Evolutionary conservation across 768 basidiomycete genomes (phyloP).

Genomic region (Russula sp.): DNA sequence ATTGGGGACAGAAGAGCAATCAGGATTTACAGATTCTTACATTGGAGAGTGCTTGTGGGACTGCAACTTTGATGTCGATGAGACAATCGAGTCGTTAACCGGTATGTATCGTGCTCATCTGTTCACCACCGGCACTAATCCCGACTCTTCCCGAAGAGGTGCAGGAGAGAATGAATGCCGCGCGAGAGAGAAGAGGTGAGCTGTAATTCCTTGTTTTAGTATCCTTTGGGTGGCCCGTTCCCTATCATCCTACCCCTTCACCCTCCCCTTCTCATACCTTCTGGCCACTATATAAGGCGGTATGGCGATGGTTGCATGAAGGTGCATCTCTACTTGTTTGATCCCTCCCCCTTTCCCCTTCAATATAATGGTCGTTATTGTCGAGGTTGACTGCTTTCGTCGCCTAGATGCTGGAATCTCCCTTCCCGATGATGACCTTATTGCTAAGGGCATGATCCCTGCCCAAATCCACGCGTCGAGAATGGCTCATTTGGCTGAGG

Average conservation of each 20-base stretch:
- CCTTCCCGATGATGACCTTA: conserved; percentile 28
- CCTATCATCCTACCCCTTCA: conserved; percentile 35
- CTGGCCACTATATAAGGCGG: conserved; percentile 25
- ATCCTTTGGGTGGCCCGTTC: conserved; percentile 30
- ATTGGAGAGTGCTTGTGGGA: conserved; percentile 87
- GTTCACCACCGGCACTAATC: neutral
- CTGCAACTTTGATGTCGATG: conserved; percentile 78
- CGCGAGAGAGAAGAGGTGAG: conserved; percentile 86
- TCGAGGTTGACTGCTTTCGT: conserved; percentile 31
- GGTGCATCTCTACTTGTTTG: conserved; percentile 31
- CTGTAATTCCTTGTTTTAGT: conserved; percentile 39
- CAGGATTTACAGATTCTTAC: conserved; percentile 67
- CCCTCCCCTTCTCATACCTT: conserved; percentile 34
- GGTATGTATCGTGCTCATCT: conserved; percentile 48
- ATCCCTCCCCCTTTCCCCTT: conserved; percentile 16
- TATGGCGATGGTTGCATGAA: conserved; percentile 29
- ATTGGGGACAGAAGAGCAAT: conserved; percentile 61
- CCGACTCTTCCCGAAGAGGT: conserved; percentile 51
- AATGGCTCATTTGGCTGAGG: conserved; percentile 22
- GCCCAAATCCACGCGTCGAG: conserved; percentile 27
- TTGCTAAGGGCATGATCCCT: conserved; percentile 23
- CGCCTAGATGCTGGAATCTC: conserved; percentile 32
- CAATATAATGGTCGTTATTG: conserved; percentile 30
- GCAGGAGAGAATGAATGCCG: conserved; percentile 57
- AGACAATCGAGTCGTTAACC: conserved; percentile 68